Percentiles rank a stretch among this genome's conserved stretches.
phyloP scores from a whole-genome alignment of 306 rosid species.

The Prunus mume region DNA sequence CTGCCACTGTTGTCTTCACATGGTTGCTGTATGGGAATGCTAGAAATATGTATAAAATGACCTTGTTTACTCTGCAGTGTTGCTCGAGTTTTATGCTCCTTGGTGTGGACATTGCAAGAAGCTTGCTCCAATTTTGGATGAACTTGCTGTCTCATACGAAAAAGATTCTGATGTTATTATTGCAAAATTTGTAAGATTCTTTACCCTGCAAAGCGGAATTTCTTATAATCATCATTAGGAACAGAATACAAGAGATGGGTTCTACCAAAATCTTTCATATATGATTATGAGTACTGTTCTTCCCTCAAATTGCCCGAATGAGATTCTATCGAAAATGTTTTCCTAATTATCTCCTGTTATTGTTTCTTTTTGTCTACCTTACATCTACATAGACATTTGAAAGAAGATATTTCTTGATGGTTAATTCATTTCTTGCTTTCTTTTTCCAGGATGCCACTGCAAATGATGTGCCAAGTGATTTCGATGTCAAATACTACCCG shows the following conservation, averaged over 20 bases:
- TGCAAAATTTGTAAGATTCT: conserved; percentile 73
- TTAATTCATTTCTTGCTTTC: background rate
- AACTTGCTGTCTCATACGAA: conserved; percentile 73
- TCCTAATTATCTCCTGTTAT: background rate
- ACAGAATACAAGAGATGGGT: background rate
- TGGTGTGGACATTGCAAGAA: conserved; percentile 97
- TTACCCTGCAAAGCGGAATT: background rate
- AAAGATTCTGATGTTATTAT: conserved; percentile 62
- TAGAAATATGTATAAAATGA: conserved; percentile 9
- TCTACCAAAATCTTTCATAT: too few species aligned
- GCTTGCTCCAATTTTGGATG: conserved; percentile 89
- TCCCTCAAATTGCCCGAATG: background rate
- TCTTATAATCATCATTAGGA: background rate
- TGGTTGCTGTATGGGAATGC: background rate
- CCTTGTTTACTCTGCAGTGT: conserved; percentile 49
- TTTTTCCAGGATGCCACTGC: conserved; percentile 80
- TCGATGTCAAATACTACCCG: conserved; percentile 81
- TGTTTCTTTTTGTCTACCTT: background rate
- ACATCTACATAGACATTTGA: too few species aligned
- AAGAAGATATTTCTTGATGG: background rate
- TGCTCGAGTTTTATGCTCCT: conserved; percentile 91
- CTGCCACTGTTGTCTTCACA: background rate
- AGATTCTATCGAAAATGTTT: background rate
- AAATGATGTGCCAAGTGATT: conserved; percentile 65
- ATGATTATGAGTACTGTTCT: background rate